Evolutionary conservation across 192 early-diverging fungal species (phyloP).

Genomic region (Coemansia sp.): DNA sequence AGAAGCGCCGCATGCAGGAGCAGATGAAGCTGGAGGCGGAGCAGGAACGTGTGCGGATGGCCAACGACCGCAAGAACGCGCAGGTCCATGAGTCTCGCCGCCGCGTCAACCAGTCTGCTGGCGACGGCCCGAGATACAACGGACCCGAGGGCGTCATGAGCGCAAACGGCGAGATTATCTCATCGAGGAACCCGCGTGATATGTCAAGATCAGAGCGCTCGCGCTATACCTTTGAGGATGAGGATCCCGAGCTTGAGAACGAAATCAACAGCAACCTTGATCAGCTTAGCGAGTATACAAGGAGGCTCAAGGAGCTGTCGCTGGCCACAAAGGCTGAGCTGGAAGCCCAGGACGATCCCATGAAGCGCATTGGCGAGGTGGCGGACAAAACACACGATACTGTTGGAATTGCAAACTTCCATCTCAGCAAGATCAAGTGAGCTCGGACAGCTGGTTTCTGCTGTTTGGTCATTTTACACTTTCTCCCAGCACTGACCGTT

Average conservation of each 20-base stretch:
- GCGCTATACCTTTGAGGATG: conserved; percentile 69
- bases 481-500: not conserved
- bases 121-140: conserved; percentile 13
- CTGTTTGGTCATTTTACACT: not conserved
- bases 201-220: conserved; percentile 52
- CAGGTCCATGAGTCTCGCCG: conserved; percentile 62
- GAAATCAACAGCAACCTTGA: conserved; percentile 73
- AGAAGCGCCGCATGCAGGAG: conserved; percentile 61
- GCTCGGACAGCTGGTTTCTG: too few species aligned
- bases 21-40: conserved; percentile 56
- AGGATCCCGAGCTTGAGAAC: conserved; percentile 67
- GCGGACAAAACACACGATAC: conserved; percentile 55
- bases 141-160: conserved; percentile 36
- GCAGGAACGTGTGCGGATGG: conserved; percentile 32
- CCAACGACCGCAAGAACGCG: conserved; percentile 55
- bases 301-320: conserved; percentile 62
- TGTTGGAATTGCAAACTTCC: conserved; percentile 46
- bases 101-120: conserved; percentile 56
- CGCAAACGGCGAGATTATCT: conserved; percentile 54
- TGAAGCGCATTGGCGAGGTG: conserved; percentile 54
- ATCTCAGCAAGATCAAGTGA: conserved; percentile 43
- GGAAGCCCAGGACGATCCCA: conserved; percentile 61
- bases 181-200: conserved; percentile 13
- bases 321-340: conserved; percentile 62
- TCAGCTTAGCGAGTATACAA: conserved; percentile 55